Percentiles rank a stretch among this genome's conserved stretches.
Evolutionary conservation across 805 yeast species (phyloP).

Genomic region (Spathaspora girioi): DNA sequence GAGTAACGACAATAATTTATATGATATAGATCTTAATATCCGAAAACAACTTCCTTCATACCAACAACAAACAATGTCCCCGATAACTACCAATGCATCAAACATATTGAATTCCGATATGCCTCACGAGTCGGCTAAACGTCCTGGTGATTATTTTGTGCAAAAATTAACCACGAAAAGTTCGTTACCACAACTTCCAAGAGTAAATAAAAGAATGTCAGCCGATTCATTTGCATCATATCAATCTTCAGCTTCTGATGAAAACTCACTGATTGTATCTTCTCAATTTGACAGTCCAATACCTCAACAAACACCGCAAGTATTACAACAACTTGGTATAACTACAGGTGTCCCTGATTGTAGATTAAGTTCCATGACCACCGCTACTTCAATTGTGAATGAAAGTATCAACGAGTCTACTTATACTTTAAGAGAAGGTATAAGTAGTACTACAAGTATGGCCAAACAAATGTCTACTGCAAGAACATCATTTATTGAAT

Average conservation of each 20-base stretch:
- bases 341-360: conserved; percentile 18
- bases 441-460: not conserved
- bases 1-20: not conserved
- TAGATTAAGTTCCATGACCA: conserved; percentile 36
- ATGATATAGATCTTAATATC: not conserved
- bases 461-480: not conserved
- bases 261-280: conserved; percentile 26
- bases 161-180: conserved; percentile 22
- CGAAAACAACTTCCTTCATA: not conserved
- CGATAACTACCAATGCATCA: not conserved
- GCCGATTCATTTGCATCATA: conserved; percentile 30
- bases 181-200: conserved; percentile 4
- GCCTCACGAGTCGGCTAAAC: conserved; percentile 11
- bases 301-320: conserved; percentile 4
- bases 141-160: conserved; percentile 41
- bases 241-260: conserved; percentile 33
- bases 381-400: conserved; percentile 4
- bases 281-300: conserved; percentile 27
- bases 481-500: not conserved
- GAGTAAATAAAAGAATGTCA: conserved; percentile 22
- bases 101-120: not conserved
- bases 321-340: not conserved
- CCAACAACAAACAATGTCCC: not conserved
- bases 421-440: too few species aligned
- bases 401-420: not conserved